Percentiles rank a stretch among this genome's conserved stretches.
Conservation (phyloP, 1,284 basidiomycete genomes). For the Papiliotrema terrestris region DNA sequence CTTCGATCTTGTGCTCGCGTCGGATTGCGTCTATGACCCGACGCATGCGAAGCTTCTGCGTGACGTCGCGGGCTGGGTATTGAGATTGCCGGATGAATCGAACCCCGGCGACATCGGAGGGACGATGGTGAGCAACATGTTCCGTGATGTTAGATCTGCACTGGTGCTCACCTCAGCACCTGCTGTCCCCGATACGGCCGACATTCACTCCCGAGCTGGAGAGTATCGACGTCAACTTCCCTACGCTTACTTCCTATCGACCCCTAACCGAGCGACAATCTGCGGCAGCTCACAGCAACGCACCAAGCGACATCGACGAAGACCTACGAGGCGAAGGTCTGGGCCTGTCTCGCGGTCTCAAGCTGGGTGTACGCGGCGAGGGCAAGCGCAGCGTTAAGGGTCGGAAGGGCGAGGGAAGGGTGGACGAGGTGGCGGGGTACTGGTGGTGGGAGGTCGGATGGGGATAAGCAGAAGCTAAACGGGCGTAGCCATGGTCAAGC, state of each 20-base stretch:
- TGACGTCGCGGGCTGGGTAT: constrained; percentile 39
- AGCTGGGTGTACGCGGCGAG: constrained; percentile 35
- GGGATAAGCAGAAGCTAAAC: constrained; percentile 25
- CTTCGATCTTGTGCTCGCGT: constrained; percentile 47
- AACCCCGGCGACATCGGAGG: constrained; percentile 31
- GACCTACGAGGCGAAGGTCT: constrained; percentile 31
- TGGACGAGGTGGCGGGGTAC: constrained; percentile 45
- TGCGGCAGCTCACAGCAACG: constrained; percentile 6
- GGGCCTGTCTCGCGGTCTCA: constrained; percentile 22
- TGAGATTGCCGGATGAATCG: constrained; percentile 31
- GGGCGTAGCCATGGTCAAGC: too few species aligned
- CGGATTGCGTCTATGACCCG: constrained; percentile 49
- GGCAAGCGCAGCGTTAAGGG: constrained; percentile 38
- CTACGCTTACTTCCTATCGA: constrained; percentile 27
- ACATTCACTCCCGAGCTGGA: constrained; percentile 48
- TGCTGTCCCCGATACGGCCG: constrained; percentile 46
- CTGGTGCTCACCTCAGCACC: constrained; percentile 27
- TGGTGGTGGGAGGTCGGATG: constrained; percentile 52
- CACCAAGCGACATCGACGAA: not conserved
- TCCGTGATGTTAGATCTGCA: not conserved
- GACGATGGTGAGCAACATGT: constrained; percentile 33
- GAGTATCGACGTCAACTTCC: constrained; percentile 43
- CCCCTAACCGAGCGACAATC: constrained; percentile 20
- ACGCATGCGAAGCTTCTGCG: constrained; percentile 45
- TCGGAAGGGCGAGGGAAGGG: constrained; percentile 43